Percentiles rank a stretch among this genome's conserved stretches.
Evolutionary conservation across 306 rosid species (phyloP).

Genomic region (Vigna nakashimae): DNA sequence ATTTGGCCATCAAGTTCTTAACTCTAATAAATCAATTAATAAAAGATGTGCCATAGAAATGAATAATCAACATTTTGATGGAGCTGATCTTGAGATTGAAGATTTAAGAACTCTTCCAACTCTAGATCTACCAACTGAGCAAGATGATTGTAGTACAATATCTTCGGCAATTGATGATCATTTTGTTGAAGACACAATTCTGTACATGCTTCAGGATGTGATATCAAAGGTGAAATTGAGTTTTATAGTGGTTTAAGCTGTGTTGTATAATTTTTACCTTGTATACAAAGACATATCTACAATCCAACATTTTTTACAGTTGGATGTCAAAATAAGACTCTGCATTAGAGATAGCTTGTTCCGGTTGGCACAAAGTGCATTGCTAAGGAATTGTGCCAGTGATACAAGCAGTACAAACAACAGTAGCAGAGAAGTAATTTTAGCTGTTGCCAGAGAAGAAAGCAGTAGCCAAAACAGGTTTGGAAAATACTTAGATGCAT

Average conservation of each 20-base stretch:
- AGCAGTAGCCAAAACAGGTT: constrained; percentile 60
- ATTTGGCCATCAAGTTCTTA: constrained; percentile 61
- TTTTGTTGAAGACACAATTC: constrained; percentile 64
- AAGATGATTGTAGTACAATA: constrained; percentile 67
- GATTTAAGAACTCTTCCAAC: constrained; percentile 56
- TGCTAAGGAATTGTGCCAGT: constrained; percentile 61
- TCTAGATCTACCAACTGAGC: constrained; percentile 57
- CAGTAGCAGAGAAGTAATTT: constrained; percentile 57
- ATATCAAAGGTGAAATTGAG: constrained; percentile 65
- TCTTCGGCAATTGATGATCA: constrained; percentile 54
- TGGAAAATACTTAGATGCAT: constrained; percentile 4
- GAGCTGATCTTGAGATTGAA: constrained; percentile 56
- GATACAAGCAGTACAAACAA: constrained; percentile 67
- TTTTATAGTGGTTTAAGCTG: constrained; percentile 39
- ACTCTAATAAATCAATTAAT: constrained; percentile 46
- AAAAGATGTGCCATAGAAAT: constrained; percentile 52
- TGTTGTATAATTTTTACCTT: constrained; percentile 36
- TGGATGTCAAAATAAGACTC: constrained; percentile 70
- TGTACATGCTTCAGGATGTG: constrained; percentile 71
- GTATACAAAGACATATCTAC: constrained; percentile 44
- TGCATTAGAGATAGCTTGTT: constrained; percentile 84
- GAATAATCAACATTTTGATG: constrained; percentile 55
- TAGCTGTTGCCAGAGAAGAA: constrained; percentile 55
- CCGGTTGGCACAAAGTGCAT: constrained; percentile 83
- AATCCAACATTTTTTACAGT: constrained; percentile 59